phyloP scores from a whole-genome alignment of 2,329 filamentous ascomycete species.

The Peltaster fructicola region DNA sequence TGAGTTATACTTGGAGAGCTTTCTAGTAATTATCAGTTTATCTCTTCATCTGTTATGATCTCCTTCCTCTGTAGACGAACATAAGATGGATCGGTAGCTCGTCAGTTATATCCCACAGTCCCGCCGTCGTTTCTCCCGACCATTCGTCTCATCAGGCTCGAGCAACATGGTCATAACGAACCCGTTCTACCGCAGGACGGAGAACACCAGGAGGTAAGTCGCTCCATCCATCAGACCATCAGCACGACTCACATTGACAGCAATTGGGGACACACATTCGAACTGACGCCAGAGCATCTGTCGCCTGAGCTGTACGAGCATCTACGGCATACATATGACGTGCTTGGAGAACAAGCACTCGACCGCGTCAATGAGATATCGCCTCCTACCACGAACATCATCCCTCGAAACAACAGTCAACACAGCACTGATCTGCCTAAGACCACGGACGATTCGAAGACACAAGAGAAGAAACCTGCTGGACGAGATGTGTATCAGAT shows the following conservation, averaged over 20 bases:
- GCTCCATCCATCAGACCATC: no score
- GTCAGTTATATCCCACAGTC: no score
- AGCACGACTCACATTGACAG: constrained; percentile 16
- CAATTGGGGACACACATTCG: constrained; percentile 50
- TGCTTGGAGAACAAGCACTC: constrained; percentile 47
- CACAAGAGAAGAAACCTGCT: constrained; percentile 13
- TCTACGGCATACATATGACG: constrained; percentile 50
- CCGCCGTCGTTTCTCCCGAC: no score
- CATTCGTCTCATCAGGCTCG: no score
- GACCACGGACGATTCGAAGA: constrained; percentile 3
- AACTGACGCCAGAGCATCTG: constrained; percentile 48
- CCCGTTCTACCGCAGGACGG: no score
- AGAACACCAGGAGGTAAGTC: no score
- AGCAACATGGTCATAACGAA: no score
- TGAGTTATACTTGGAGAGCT: no score
- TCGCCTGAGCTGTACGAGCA: constrained; percentile 40
- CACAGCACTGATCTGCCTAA: constrained; percentile 7
- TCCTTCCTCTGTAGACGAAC: no score
- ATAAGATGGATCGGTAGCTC: no score
- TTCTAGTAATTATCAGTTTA: no score
- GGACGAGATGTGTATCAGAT: constrained; percentile 1
- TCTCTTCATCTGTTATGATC: no score
- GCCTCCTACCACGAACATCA: constrained; percentile 23
- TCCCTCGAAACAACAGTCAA: constrained; percentile 22
- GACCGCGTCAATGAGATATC: constrained; percentile 45